phyloP scores from a whole-genome alignment of 2,329 filamentous ascomycete genomes.

The Arthrobotrys entomopaga region DNA sequence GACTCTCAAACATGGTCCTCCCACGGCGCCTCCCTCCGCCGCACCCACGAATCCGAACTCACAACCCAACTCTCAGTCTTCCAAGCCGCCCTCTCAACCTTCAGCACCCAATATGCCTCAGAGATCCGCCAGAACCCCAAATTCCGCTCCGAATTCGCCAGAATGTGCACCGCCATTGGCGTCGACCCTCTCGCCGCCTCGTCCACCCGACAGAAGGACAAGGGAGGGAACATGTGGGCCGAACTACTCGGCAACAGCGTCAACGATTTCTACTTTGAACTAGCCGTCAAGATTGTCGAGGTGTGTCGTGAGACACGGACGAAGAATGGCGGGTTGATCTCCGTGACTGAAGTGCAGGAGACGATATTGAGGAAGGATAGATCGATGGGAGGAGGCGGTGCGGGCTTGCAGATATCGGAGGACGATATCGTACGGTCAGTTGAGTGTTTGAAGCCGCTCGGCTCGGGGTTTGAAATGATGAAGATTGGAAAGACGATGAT shows the following conservation, averaged over 20 bases:
- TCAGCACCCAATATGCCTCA: slow-evolving; percentile 91
- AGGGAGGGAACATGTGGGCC: slow-evolving; percentile 80
- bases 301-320: slow-evolving; percentile 84
- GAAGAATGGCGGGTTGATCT: slow-evolving; percentile 93
- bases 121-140: slow-evolving; percentile 95
- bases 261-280: slow-evolving; percentile 98
- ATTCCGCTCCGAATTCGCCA: slow-evolving; percentile 95
- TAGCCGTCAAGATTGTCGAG: slow-evolving; percentile 94
- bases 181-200: slow-evolving; percentile 87
- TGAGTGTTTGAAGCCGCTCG: slow-evolving; percentile 84
- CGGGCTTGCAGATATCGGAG: slow-evolving; percentile 61
- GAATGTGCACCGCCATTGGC: slow-evolving; percentile 97
- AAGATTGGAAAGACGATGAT: slow-evolving; percentile 85
- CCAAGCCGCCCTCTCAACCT: slow-evolving; percentile 92
- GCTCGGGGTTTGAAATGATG: slow-evolving; percentile 85
- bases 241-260: slow-evolving; percentile 90
- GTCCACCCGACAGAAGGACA: slow-evolving; percentile 65
- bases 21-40: slow-evolving; percentile 80
- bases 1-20: slow-evolving; percentile 49
- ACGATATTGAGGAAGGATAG: slow-evolving; percentile 71
- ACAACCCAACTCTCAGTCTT: slow-evolving; percentile 95
- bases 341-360: slow-evolving; percentile 81
- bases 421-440: slow-evolving; percentile 93
- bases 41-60: slow-evolving; percentile 82
- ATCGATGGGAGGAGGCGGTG: slow-evolving; percentile 76